Percentiles rank a stretch among this genome's conserved stretches.
Conservation (phyloP, 2,329 filamentous ascomycete genomes). For the Ophiostoma triangulosporum region DNA sequence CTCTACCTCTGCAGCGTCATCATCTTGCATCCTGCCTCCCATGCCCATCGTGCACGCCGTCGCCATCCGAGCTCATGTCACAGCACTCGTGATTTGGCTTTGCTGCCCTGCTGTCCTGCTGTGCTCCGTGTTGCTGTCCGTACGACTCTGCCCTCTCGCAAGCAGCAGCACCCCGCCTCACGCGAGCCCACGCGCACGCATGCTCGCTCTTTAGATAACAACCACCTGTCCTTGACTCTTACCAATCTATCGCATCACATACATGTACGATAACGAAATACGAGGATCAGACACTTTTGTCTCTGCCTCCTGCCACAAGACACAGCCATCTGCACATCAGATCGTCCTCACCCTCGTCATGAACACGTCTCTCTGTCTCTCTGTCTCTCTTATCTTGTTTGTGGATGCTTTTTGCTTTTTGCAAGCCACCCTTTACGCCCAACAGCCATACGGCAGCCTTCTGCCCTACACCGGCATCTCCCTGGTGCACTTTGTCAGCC, state of each 20-base stretch:
- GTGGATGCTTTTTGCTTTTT: background rate
- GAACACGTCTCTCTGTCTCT: background rate
- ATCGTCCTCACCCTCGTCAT: background rate
- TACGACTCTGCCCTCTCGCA: background rate
- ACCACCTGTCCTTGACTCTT: no score
- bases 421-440: no score
- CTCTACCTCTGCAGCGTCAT: no score
- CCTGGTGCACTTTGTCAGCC: no score
- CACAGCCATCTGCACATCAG: background rate
- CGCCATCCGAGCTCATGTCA: background rate
- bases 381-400: background rate
- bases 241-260: background rate
- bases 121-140: background rate
- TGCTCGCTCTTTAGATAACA: no score
- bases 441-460: no score
- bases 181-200: background rate
- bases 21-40: no score
- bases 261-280: background rate
- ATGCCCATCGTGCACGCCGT: background rate
- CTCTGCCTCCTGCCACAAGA: background rate
- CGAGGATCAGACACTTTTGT: background rate
- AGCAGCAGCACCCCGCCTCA: background rate
- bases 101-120: no score
- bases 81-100: background rate
- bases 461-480: no score